Evolutionary conservation across 1,139 yeast species (phyloP), one percentile per base, ranked within the genome.

Genomic region (Sugiyamaella neomexicana): DNA sequence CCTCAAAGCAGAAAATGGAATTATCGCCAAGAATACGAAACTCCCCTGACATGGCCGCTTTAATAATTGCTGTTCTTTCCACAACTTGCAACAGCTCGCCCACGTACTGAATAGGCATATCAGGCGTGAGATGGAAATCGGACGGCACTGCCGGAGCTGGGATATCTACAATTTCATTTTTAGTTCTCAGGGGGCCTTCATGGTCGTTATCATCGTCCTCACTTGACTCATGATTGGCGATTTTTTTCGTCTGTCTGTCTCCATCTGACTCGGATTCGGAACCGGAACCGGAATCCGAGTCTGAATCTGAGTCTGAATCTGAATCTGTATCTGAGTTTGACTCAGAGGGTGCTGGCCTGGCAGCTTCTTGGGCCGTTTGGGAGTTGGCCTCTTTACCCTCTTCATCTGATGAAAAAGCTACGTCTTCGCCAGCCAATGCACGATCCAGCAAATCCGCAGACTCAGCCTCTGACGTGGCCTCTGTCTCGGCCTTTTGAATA

Each of bases 1-100:
- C 91, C 61, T 83, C 85, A 50, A 90, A 77, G 67, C 97, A 89
- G 15, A 93, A 76, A 0, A 91, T 76, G 0, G 97, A 85, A 27
- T 85, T 86, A 55, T 90, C 97, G 60, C 85, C 87, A 40, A 95
- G 75, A 0, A 91, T 86, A 44, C 93, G 74, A 66, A 85, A 87
- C 64, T 93, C 97, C 2, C 96, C 98, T 1, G 97, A 87, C 1
- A 79, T 72, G n/a, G 74, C 72, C 0, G 96, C 95, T 60, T 82
- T 82, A 36, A 95, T 76, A 10, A 95, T 79, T 2, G 89, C 79
- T 53, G 87, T 84, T 54, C 77, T 78, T 45, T 88, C 96, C 1
- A 89, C 90, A 6, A 86, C 74, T 0, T 85, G 84, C 9, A 80
- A 76, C 6, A 93, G 75, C n/a, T 73, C 75, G 2, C 99, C 99